These are phyloP conservation scores for Lasiodiplodia sp. DNA, from an alignment of 2,329 filamentous ascomycete species.

Conservation along the genomic window DNA sequence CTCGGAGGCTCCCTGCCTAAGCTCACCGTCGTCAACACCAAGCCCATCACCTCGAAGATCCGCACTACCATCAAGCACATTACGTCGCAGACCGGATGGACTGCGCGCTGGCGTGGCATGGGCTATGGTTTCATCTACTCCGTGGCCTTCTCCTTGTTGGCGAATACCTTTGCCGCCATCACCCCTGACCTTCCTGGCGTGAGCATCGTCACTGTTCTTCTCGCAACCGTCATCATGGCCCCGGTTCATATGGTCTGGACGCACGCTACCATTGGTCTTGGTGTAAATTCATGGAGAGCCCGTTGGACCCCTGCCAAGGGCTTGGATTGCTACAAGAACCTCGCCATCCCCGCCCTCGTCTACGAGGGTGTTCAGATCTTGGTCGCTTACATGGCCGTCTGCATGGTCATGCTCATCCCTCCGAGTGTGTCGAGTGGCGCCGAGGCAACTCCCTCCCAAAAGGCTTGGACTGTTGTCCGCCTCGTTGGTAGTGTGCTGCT, in stretches of 20 bases:
- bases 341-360: constrained; percentile 71
- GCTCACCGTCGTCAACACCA: constrained; percentile 55
- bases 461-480: constrained; percentile 42
- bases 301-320: constrained; percentile 67
- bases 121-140: constrained; percentile 52
- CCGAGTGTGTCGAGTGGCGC: constrained; percentile 42
- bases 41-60: constrained; percentile 69
- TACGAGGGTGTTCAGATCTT: constrained; percentile 57
- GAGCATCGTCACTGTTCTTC: constrained; percentile 60
- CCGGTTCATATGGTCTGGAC: constrained; percentile 81
- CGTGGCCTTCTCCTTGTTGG: constrained; percentile 45
- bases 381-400: constrained; percentile 61
- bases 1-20: constrained; percentile 39
- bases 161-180: constrained; percentile 54
- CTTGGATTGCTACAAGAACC: constrained; percentile 68
- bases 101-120: constrained; percentile 74
- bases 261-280: constrained; percentile 80
- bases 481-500: constrained; percentile 49
- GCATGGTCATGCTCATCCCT: constrained; percentile 53
- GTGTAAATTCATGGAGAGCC: constrained; percentile 67
- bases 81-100: constrained; percentile 67
- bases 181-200: constrained; percentile 52
- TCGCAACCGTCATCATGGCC: constrained; percentile 68
- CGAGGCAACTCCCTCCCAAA: constrained; percentile 35
- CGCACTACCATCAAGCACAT: constrained; percentile 67